Evolutionary conservation across 208 protist genomes (phyloP).

Genomic region (Leishmania tarentolae): DNA sequence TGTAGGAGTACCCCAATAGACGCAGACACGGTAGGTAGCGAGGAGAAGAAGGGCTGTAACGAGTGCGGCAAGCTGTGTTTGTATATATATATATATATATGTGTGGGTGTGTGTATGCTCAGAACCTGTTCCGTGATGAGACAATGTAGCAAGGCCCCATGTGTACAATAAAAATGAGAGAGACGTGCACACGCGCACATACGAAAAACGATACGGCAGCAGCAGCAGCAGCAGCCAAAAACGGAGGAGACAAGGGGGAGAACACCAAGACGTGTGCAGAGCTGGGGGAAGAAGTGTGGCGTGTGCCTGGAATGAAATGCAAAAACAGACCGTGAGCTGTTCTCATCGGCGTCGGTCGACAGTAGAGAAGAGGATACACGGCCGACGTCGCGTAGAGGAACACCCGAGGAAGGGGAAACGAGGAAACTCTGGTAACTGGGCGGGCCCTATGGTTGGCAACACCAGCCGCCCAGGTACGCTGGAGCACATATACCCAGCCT

Average conservation of each 20-base stretch:
- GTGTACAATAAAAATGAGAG: neutral
- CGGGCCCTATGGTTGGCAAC: neutral
- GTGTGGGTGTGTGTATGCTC: neutral
- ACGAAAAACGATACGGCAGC: neutral
- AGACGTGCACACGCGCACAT: neutral
- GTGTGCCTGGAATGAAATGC: neutral
- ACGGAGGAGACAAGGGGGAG: neutral
- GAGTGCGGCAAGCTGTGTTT: neutral
- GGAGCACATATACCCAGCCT: neutral
- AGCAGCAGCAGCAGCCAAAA: no score
- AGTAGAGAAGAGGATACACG: neutral
- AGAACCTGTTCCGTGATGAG: neutral
- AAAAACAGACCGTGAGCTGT: neutral
- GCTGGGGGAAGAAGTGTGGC: neutral
- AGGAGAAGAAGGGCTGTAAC: neutral
- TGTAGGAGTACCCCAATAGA: neutral
- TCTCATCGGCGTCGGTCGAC: neutral
- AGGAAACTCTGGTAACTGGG: neutral
- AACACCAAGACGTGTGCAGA: neutral
- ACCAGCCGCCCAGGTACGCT: neutral
- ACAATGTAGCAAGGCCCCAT: neutral
- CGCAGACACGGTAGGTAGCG: neutral
- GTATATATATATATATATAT: no score
- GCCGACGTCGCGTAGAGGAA: neutral
- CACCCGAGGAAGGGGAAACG: neutral